Conservation (phyloP, 306 rosid genomes). For the Acacia melanoxylon region DNA sequence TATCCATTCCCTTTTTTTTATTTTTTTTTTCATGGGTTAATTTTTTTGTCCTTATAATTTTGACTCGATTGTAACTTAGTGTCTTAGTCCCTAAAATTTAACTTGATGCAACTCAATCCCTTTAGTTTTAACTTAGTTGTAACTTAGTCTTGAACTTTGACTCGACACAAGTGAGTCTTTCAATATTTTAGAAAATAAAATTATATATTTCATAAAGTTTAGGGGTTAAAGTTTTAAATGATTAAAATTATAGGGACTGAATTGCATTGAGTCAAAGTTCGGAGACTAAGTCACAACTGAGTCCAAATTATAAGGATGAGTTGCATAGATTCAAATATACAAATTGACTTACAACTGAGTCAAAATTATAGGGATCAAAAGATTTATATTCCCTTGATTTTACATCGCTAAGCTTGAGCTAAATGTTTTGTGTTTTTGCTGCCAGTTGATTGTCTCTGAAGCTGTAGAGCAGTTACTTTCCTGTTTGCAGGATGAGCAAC, state of each 20-base stretch:
- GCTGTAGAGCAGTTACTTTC: background rate
- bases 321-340: background rate
- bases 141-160: too few relatives aligned
- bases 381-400: background rate
- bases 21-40: background rate
- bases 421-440: background rate
- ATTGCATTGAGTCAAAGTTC: background rate
- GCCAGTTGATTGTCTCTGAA: background rate
- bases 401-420: background rate
- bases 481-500: slow-evolving; percentile 10
- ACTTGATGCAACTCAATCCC: too few relatives aligned
- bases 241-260: too few relatives aligned
- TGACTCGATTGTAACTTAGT: too few relatives aligned
- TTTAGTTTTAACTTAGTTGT: too few relatives aligned
- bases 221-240: background rate
- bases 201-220: too few relatives aligned
- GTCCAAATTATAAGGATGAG: background rate
- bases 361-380: background rate
- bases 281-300: background rate
- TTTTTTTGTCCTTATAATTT: too few relatives aligned
- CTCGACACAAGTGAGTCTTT: too few relatives aligned
- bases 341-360: background rate
- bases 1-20: background rate
- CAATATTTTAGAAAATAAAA: background rate
- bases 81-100: too few relatives aligned